Conservation (phyloP, 495 filamentous ascomycete species). For the Xylaria acuta region DNA sequence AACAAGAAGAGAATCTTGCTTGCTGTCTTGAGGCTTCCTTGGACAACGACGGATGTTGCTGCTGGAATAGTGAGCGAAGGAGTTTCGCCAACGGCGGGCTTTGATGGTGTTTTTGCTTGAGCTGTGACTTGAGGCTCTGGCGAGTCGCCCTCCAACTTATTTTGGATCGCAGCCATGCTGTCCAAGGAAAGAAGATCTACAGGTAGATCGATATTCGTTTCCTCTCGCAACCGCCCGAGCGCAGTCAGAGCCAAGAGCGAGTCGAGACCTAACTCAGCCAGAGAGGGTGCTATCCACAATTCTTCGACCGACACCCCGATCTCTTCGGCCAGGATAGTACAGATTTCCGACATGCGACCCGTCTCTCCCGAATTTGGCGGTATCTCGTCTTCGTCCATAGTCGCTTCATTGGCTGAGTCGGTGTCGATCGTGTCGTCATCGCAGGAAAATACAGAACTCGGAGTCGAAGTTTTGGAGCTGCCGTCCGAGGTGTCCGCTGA, state of each 20-base stretch:
- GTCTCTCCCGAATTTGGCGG: neutral
- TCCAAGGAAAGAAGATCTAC: conserved; percentile 62
- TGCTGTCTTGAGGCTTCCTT: conserved; percentile 58
- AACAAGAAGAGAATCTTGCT: conserved; percentile 62
- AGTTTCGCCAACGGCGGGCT: conserved; percentile 21
- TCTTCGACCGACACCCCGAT: conserved; percentile 58
- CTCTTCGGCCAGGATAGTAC: conserved; percentile 54
- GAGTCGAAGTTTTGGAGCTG: conserved; percentile 5
- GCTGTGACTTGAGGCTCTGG: conserved; percentile 31
- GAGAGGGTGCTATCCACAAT: conserved; percentile 39
- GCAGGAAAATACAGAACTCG: neutral
- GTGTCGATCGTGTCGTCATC: too few relatives aligned
- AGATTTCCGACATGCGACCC: neutral
- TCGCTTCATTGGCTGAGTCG: neutral
- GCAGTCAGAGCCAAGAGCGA: conserved; percentile 47
- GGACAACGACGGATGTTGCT: conserved; percentile 55
- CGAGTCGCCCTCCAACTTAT: conserved; percentile 33
- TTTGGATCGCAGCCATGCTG: conserved; percentile 51
- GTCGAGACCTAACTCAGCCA: conserved; percentile 47
- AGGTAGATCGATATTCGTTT: conserved; percentile 48
- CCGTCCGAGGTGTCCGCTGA: conserved; percentile 45
- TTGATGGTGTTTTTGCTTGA: conserved; percentile 18
- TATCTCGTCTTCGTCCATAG: neutral
- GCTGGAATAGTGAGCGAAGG: conserved; percentile 62
- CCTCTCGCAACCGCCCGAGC: conserved; percentile 41